Base-by-base conservation (phyloP, 768 basidiomycete species). In the Cystobasidium tubakii region DNA sequence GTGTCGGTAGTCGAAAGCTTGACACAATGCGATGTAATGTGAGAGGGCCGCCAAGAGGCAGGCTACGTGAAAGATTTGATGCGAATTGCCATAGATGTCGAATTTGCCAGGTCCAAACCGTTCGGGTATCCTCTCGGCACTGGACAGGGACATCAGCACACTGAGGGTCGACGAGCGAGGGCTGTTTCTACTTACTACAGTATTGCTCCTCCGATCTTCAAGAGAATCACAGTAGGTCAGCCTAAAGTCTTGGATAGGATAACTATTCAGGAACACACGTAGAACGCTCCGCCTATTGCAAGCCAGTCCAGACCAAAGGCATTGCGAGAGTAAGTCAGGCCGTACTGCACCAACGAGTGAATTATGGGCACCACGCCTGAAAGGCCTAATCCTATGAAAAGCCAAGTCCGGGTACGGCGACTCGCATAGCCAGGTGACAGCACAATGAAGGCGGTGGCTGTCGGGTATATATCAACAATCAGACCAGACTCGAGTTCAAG, bases 11-110 rank as follows among this genome's bases (percentile, higher is more conserved):
- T 85, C 79, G 78, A 90, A 85, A 53, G 84, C 84, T 27, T 84
- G 84, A 74, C 87, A 77, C 73, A 90, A 83, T 76, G 82, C 83
- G 42, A 81, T 80, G 81, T 88, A 90, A 77, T 90, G 89, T 12
- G 86, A 83, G 76, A 88, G 81, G 42, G 88, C 89, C 12, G 89
- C 90, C 29, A 87, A 81, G 67, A 91, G 83, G 43, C 94, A 91
- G 78, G 86, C 87, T 74, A 88, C 80, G 79, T 94, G 93, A 81
- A 96, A 94, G 77, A 95, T 89, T 81, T 94, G 90, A 83, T 95
- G 92, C 23, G 89, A 91, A 0, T 89, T 85, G 70, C 88, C 85
- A 78, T 90, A 85, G 78, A 85, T 85, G 82, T 93, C 91, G 81
- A 92, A 92, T 76, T 81, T 85, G 43, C 91, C 91, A 17, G 70